Evolutionary conservation across 2,329 filamentous ascomycete species (phyloP).

Genomic region (Aureobasidium sp.): DNA sequence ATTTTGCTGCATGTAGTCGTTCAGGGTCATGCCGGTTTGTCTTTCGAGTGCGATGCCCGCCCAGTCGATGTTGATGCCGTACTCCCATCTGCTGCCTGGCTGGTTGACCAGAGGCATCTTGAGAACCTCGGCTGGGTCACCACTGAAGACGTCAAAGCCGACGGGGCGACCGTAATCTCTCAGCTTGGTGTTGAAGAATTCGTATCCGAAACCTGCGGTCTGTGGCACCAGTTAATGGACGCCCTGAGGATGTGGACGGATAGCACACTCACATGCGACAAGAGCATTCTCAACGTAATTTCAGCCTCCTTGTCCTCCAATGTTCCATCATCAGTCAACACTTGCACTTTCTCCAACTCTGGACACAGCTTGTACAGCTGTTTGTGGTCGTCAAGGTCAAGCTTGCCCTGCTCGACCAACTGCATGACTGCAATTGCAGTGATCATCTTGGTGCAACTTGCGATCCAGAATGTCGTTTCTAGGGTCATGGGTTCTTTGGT

Average conservation of each 20-base stretch:
- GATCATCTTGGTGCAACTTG: conserved; percentile 44
- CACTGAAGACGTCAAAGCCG: conserved; percentile 53
- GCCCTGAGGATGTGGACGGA: background rate
- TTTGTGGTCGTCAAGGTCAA: conserved; percentile 37
- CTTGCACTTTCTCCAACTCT: conserved; percentile 38
- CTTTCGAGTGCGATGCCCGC: conserved; percentile 43
- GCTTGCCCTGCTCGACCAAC: conserved; percentile 37
- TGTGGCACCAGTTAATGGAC: background rate
- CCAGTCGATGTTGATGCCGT: conserved; percentile 45
- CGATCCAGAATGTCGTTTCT: conserved; percentile 55
- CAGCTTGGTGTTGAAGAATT: conserved; percentile 43
- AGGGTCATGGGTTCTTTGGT: conserved; percentile 48
- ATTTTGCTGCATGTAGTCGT: conserved; percentile 41
- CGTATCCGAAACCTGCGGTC: conserved; percentile 49
- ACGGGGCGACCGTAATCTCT: conserved; percentile 39
- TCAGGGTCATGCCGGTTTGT: conserved; percentile 36
- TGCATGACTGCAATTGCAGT: conserved; percentile 42
- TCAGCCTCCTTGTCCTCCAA: conserved; percentile 37
- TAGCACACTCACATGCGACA: background rate
- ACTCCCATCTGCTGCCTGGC: conserved; percentile 54
- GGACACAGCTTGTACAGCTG: conserved; percentile 36
- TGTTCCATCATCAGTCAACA: conserved; percentile 34
- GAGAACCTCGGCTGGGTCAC: conserved; percentile 44
- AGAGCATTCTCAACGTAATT: conserved; percentile 44
- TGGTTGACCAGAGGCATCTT: conserved; percentile 52